phyloP scores from a whole-genome alignment of 1,284 basidiomycete genomes.

The Malassezia globosa region DNA sequence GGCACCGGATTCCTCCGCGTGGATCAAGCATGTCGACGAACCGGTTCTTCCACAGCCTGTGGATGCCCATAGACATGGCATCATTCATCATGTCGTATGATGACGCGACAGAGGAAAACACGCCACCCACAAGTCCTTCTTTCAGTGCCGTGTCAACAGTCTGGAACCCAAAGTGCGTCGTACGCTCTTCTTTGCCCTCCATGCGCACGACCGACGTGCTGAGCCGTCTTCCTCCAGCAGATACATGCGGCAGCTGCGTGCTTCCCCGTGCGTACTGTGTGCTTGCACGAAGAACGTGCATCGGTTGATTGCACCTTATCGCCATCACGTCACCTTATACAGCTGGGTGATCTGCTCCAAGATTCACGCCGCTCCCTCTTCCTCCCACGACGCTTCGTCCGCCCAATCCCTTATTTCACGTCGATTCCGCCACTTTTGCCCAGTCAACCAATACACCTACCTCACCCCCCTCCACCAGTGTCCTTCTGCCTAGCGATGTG shows the following conservation, averaged over 20 bases:
- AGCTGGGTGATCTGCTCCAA: not conserved
- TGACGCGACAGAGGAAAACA: conserved; percentile 91
- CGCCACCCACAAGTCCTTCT: conserved; percentile 63
- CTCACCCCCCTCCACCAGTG: too few relatives aligned
- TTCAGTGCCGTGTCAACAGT: conserved; percentile 68
- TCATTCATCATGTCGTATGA: conserved; percentile 99
- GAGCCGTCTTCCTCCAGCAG: not conserved
- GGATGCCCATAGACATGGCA: conserved; percentile 88
- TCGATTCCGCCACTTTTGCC: too few relatives aligned
- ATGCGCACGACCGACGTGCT: not conserved
- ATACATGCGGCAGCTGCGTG: too few relatives aligned
- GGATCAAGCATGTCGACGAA: conserved; percentile 71
- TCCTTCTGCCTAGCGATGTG: too few relatives aligned
- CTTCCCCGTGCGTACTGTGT: too few relatives aligned
- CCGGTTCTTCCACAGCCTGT: conserved; percentile 92
- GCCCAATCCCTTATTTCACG: too few relatives aligned
- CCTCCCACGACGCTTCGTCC: not conserved
- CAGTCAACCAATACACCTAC: too few relatives aligned
- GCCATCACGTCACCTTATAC: too few relatives aligned
- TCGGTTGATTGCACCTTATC: too few relatives aligned
- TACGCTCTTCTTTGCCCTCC: conserved; percentile 5
- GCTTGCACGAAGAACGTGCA: too few relatives aligned
- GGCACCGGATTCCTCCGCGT: conserved; percentile 56
- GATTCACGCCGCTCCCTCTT: not conserved
- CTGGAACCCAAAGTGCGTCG: conserved; percentile 80